These are phyloP conservation scores for Xylaria sp. DNA, from an alignment of 2,329 filamentous ascomycete species.

Conservation along the genomic window DNA sequence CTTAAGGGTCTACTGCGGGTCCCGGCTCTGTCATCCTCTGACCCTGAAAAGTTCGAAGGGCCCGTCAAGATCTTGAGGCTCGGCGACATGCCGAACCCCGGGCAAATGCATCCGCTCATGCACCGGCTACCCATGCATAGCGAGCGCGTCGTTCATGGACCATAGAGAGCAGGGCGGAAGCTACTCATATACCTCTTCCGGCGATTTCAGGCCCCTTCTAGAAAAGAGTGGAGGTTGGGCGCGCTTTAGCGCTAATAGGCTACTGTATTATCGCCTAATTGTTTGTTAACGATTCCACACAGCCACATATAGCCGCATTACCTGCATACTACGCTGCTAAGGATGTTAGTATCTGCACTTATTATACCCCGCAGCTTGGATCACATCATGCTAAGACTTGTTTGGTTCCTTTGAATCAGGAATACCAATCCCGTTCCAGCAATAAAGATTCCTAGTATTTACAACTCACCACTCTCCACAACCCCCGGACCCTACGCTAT, in stretches of 20 bases:
- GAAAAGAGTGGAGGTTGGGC: too few relatives aligned
- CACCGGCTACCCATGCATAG: not conserved
- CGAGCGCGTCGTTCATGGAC: too few relatives aligned
- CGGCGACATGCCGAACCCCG: not conserved
- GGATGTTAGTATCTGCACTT: too few relatives aligned
- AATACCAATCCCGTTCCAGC: not conserved
- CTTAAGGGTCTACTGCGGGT: not conserved
- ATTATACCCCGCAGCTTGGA: conserved; percentile 2
- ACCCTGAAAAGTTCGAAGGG: too few relatives aligned
- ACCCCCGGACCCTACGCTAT: not conserved
- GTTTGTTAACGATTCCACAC: too few relatives aligned
- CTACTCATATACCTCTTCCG: not conserved
- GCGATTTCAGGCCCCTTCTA: too few relatives aligned
- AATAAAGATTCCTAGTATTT: conserved; percentile 5
- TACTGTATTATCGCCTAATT: too few relatives aligned
- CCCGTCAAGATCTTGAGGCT: not conserved
- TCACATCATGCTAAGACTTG: not conserved
- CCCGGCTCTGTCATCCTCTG: not conserved
- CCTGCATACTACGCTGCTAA: too few relatives aligned
- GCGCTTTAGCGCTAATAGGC: too few relatives aligned
- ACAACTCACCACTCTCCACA: not conserved
- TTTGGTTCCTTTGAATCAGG: not conserved
- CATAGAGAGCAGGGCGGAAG: not conserved
- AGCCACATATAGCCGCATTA: too few relatives aligned
- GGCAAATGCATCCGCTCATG: not conserved